Conservation (phyloP, 257 asterid species). For the Plantago ovata region DNA sequence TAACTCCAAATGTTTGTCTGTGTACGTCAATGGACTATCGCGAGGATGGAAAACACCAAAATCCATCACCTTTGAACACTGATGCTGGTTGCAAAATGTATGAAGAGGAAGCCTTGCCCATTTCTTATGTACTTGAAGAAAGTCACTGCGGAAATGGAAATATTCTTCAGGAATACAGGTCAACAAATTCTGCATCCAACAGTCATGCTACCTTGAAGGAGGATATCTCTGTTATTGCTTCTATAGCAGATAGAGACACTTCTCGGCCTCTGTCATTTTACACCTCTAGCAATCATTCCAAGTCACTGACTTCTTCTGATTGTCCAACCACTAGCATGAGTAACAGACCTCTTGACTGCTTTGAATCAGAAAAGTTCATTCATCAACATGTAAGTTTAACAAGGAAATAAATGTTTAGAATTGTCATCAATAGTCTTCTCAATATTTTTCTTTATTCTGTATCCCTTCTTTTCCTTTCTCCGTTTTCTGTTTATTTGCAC, state of each 20-base stretch:
- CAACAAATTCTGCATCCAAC: conserved; percentile 23
- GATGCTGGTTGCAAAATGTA: conserved; percentile 19
- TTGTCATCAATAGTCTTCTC: too few species aligned
- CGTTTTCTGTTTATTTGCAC: too few species aligned
- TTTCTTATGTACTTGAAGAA: conserved; percentile 19
- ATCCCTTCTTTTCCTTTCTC: too few species aligned
- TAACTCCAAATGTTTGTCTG: conserved; percentile 40
- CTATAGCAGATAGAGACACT: conserved; percentile 42
- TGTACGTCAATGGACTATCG: conserved; percentile 32
- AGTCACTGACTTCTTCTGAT: conserved; percentile 30
- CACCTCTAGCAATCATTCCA: conserved; percentile 22
- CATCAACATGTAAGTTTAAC: conserved; percentile 38
- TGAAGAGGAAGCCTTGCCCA: conserved; percentile 21
- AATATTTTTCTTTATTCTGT: too few species aligned
- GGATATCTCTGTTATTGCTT: conserved; percentile 21
- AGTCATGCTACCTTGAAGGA: conserved; percentile 25
- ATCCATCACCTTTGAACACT: conserved; percentile 45
- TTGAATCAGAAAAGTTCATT: conserved; percentile 27
- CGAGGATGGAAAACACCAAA: conserved; percentile 31
- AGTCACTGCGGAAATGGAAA: conserved; percentile 20
- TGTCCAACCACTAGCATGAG: conserved; percentile 23
- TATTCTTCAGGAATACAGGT: conserved; percentile 34
- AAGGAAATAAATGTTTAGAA: too few species aligned
- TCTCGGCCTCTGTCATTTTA: conserved; percentile 38
- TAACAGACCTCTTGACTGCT: conserved; percentile 24